Base-by-base conservation (phyloP, 2,329 filamentous ascomycete species). In the Epichloe scottii region DNA sequence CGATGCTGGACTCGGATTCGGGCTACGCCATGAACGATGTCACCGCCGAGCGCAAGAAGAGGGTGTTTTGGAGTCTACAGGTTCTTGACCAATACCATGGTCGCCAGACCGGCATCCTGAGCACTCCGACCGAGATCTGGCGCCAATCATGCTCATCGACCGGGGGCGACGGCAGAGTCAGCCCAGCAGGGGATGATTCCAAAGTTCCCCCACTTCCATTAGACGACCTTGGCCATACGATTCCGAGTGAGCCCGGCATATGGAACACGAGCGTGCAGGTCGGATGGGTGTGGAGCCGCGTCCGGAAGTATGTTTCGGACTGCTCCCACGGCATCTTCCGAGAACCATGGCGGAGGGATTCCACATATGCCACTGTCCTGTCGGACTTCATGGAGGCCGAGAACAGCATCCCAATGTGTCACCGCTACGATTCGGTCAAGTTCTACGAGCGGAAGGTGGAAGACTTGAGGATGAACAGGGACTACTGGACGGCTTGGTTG, bases 371-470 rank as follows among this genome's bases (percentile, higher is more conserved):
- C 44, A 70, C 69, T 55, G 69, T 77, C 0, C 61, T 73, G 0
- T 75, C 74, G 1, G 72, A 76, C 54, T 69, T 77, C 7, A 74
- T 74, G 55, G 74, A 76, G 56, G 69, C 71, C 3, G 73, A 76
- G 57, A 74, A 71, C 56, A 59, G 67, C 17, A 71, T 71, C 34
- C 69, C 73, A 5, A 71, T 73, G 54, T 75, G 71, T 50, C 74
- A 76, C 56, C 69, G 74, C 11, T 77, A 76, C 53, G 73, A 77
- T 58, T 70, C 71, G 1, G 73, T 74, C 54, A 74, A 73, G 48
- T 77, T 77, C 43, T 76, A 74, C 44, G 69, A 76, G 52, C 71
- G 73, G 37, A 69, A 69, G 33, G 58, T 69, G 0, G 69, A 74
- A 3, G 74, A 76, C 46, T 50, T 77, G 11, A 65, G 65, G 51